These are phyloP conservation scores for Termitomyces sp. DNA, from an alignment of 768 basidiomycete genomes.

Conservation along the genomic window DNA sequence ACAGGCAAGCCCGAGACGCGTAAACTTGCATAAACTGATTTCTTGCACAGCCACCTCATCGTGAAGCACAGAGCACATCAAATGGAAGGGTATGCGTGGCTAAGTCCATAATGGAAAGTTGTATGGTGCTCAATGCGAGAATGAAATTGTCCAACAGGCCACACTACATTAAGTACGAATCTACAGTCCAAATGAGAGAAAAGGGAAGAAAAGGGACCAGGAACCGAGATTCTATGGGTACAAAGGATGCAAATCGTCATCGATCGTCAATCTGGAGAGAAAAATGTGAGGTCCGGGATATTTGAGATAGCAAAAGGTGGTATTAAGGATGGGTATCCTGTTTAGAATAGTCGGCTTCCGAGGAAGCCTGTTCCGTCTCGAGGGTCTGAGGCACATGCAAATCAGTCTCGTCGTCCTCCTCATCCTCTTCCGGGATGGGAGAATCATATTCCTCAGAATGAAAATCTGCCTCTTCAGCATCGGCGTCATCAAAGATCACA, in stretches of 20 bases:
- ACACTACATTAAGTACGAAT: slow-evolving; percentile 14
- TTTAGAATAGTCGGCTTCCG: slow-evolving; percentile 16
- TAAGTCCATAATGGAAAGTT: slow-evolving; percentile 16
- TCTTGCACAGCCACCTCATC: slow-evolving; percentile 25
- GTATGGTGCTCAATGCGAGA: slow-evolving; percentile 15
- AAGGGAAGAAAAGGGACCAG: neutral
- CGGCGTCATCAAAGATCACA: slow-evolving; percentile 70
- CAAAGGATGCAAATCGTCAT: slow-evolving; percentile 14
- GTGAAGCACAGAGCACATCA: neutral
- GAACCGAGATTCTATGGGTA: slow-evolving; percentile 13
- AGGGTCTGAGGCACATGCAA: slow-evolving; percentile 16
- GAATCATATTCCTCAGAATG: slow-evolving; percentile 65
- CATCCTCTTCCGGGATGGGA: slow-evolving; percentile 67
- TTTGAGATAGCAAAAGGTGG: slow-evolving; percentile 4
- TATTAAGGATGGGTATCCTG: slow-evolving; percentile 22
- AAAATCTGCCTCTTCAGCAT: slow-evolving; percentile 62
- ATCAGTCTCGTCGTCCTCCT: slow-evolving; percentile 41
- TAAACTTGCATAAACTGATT: slow-evolving; percentile 19
- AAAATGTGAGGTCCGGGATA: slow-evolving; percentile 12
- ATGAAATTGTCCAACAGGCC: slow-evolving; percentile 17
- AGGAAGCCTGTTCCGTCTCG: slow-evolving; percentile 17
- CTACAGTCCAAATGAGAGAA: slow-evolving; percentile 12
- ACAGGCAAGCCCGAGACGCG: slow-evolving; percentile 16
- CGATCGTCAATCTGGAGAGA: slow-evolving; percentile 6
- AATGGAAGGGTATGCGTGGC: slow-evolving; percentile 8